These are phyloP conservation scores for Citrullus amarus DNA, from an alignment of 306 rosid species.

Conservation along the genomic window DNA sequence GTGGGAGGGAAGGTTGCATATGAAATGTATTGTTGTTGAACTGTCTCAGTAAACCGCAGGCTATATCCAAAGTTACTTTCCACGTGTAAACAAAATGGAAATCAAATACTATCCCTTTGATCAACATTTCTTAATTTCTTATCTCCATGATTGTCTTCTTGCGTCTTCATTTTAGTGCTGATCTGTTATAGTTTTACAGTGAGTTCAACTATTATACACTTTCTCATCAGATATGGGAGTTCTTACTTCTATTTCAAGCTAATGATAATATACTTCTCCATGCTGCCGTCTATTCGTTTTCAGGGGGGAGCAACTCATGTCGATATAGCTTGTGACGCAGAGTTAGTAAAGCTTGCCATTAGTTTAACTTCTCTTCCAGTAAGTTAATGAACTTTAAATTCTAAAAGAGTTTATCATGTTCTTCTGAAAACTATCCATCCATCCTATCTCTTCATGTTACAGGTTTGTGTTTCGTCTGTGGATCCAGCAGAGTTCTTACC, in stretches of 20 bases:
- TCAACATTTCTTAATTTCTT: not conserved
- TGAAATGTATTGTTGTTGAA: not conserved
- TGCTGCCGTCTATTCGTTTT: not conserved
- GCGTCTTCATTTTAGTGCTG: not conserved
- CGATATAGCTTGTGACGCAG: slow-evolving; percentile 93
- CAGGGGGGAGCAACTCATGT: slow-evolving; percentile 98
- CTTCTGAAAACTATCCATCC: not conserved
- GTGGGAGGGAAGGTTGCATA: not conserved
- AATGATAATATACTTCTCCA: not conserved
- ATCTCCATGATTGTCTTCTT: not conserved
- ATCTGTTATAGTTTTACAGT: not conserved
- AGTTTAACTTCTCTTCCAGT: slow-evolving; percentile 84
- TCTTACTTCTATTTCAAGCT: not conserved
- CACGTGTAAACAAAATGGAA: not conserved
- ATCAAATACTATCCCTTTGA: not conserved
- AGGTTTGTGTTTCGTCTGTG: slow-evolving; percentile 91
- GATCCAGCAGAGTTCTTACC: slow-evolving; percentile 57
- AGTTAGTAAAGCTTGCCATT: slow-evolving; percentile 75
- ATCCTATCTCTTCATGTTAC: slow-evolving; percentile 12
- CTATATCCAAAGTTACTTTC: not conserved
- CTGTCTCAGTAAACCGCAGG: not conserved
- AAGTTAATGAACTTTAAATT: slow-evolving; percentile 1
- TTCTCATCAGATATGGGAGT: not conserved
- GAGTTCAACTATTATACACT: not conserved
- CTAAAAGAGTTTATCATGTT: not conserved